Conservation (phyloP, 768 basidiomycete species). For the Lactifluus subvellereus region DNA sequence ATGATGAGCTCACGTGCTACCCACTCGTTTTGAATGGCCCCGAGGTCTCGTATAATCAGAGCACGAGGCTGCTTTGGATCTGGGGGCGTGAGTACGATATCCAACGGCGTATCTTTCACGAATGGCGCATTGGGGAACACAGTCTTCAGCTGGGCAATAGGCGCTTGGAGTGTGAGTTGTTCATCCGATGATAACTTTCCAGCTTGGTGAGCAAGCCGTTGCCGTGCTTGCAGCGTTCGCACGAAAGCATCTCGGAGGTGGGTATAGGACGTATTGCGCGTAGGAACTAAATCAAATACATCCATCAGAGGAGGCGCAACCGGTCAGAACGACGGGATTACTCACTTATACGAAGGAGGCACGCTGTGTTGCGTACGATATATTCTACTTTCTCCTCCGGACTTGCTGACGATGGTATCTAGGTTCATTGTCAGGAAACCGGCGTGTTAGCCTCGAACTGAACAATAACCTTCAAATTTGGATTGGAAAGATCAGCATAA, state of each 20-base stretch:
- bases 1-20: slow-evolving; percentile 66
- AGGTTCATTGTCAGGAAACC: background rate
- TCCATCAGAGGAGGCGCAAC: background rate
- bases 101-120: slow-evolving; percentile 60
- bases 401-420: slow-evolving; percentile 52
- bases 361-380: slow-evolving; percentile 61
- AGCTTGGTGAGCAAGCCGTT: slow-evolving; percentile 46
- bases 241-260: slow-evolving; percentile 83
- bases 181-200: slow-evolving; percentile 54
- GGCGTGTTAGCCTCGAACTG: background rate
- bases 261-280: slow-evolving; percentile 66
- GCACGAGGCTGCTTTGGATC: slow-evolving; percentile 44
- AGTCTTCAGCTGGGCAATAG: slow-evolving; percentile 66
- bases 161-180: slow-evolving; percentile 50
- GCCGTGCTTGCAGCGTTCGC: slow-evolving; percentile 59
- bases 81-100: slow-evolving; percentile 58
- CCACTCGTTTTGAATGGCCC: slow-evolving; percentile 67
- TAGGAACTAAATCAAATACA: slow-evolving; percentile 52
- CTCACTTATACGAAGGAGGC: slow-evolving; percentile 69
- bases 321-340: background rate
- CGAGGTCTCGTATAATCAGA: slow-evolving; percentile 66
- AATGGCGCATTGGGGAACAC: slow-evolving; percentile 69
- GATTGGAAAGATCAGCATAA: slow-evolving; percentile 76
- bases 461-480: slow-evolving; percentile 49
- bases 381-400: slow-evolving; percentile 66